Percentiles rank a stretch among this genome's conserved stretches.
phyloP scores from a whole-genome alignment of 257 asterid species.

The Ehretia macrophylla region DNA sequence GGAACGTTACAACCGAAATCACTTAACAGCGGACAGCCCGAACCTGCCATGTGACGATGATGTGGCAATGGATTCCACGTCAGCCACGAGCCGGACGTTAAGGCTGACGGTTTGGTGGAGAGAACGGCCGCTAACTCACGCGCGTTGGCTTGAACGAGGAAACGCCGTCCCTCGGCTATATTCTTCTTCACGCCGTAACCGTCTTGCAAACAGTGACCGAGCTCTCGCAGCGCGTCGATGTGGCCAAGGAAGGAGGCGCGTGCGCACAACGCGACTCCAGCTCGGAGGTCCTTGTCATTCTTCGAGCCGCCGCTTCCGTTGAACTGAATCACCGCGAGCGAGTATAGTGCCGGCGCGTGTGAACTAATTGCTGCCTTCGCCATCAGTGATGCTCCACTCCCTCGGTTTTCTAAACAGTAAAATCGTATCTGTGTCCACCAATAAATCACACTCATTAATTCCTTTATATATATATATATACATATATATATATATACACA shows the following conservation, averaged over 20 bases:
- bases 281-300: conserved; percentile 70
- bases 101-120: conserved; percentile 34
- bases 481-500: neutral
- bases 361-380: conserved; percentile 86
- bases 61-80: conserved; percentile 39
- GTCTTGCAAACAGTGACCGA: conserved; percentile 97
- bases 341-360: conserved; percentile 82
- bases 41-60: conserved; percentile 38
- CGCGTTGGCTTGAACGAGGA: conserved; percentile 79
- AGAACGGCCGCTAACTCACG: conserved; percentile 76
- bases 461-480: neutral
- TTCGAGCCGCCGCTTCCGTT: conserved; percentile 94
- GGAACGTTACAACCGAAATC: conserved; percentile 96
- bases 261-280: conserved; percentile 84
- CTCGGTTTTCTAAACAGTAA: conserved; percentile 71
- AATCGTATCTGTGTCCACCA: conserved; percentile 60
- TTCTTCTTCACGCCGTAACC: conserved; percentile 87
- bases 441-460: conserved; percentile 16
- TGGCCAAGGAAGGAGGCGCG: conserved; percentile 85
- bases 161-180: conserved; percentile 74
- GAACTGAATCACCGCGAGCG: conserved; percentile 79
- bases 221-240: conserved; percentile 86
- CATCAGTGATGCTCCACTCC: conserved; percentile 81
- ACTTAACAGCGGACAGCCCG: conserved; percentile 65
- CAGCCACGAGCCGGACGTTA: conserved; percentile 53